Evolutionary conservation across 306 rosid species (phyloP), one percentile per base, ranked within the genome.

Genomic region (Spatholobus suberectus): DNA sequence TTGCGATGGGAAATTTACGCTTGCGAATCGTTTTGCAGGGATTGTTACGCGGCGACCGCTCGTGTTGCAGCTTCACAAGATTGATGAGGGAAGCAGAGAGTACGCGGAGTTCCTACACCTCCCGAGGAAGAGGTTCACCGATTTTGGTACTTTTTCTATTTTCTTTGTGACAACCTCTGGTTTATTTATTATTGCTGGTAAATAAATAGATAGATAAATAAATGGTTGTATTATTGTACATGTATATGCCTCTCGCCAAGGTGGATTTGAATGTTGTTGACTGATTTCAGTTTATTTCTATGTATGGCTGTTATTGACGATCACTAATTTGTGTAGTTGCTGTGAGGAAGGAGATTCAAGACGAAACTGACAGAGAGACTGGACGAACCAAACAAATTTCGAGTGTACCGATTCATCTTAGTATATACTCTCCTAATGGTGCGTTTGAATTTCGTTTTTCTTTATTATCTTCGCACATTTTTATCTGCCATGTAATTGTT

Each of bases 341-440:
- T 76, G 98, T 93, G 84, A 93, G 98, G 77, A 95, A 93, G 91
- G 98, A 95, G 85, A 95, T 95, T 84, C 82, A 86, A 74, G 98
- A 95, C n/a, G 98, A 95, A 89, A 95, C 98, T 2, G 98, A 95
- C 74, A 91, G 98, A 87, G 97, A 93, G 87, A 95, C 98, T 6
- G 98, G 98, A 44, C 94, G 94, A 46, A 18, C 62, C 80, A 95
- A 91, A 87, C 94, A 89, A 78, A 95, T 95, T 75, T 95, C 98
- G 5, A 91, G 82, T 72, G 97, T 95, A 43, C 98, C 98, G 8
- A 95, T 95, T 90, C 98, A 95, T 87, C 97, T 95, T 55, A 95
- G 98, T 81, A 95, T 95, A 80, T 90, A 86, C 83, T 95, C 98
- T 80, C 98, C 98, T 20, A 86, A 85, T 76, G 98, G 98, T 95